phyloP scores from a whole-genome alignment of 1,284 basidiomycete genomes.

The Microbotryum intermedium region DNA sequence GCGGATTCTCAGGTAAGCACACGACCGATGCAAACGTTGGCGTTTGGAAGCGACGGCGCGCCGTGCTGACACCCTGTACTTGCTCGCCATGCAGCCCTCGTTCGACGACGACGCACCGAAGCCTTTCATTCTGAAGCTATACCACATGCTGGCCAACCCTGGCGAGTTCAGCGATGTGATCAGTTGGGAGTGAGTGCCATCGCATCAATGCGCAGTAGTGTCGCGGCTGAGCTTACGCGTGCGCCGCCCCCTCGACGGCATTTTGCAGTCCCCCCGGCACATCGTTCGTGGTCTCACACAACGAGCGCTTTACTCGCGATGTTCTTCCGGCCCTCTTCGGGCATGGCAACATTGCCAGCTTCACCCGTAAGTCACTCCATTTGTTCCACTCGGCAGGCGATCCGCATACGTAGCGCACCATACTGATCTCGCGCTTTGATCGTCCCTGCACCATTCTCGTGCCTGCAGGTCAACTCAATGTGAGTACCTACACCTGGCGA shows the following conservation, averaged over 20 bases:
- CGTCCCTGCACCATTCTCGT: no score
- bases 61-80: no score
- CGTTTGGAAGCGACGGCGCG: no score
- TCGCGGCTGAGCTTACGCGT: not conserved
- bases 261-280: conserved; percentile 1
- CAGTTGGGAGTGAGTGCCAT: conserved; percentile 17
- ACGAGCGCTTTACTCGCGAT: conserved; percentile 1
- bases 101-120: conserved; percentile 1
- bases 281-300: conserved; percentile 17
- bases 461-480: conserved; percentile 19
- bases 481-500: not conserved
- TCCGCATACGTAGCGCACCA: no score
- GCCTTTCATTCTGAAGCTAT: conserved; percentile 23
- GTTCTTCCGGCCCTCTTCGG: conserved; percentile 14
- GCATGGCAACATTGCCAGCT: conserved; percentile 14
- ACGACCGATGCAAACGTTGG: no score
- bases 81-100: no score
- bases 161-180: conserved; percentile 13
- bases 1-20: no score
- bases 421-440: not conserved
- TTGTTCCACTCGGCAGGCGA: no score
- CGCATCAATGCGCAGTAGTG: not conserved
- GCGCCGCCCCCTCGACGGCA: not conserved
- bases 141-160: conserved; percentile 7
- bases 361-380: conserved; percentile 13